Conservation (phyloP, 169 alveolate genomes). For the Plasmodium chabaudi region DNA sequence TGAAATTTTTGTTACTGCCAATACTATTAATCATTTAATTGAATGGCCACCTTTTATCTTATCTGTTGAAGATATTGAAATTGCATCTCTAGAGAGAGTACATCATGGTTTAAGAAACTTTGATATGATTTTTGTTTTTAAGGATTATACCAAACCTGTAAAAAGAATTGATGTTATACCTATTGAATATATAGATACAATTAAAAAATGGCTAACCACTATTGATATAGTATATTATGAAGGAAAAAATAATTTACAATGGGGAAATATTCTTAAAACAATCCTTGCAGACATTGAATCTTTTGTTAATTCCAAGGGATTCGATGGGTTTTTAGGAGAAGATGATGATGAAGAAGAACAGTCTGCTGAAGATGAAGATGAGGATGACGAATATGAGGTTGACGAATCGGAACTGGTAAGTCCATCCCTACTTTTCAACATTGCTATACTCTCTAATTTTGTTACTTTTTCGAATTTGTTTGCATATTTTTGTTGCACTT, state of each 20-base stretch:
- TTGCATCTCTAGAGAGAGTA: constrained; percentile 97
- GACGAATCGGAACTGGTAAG: constrained; percentile 82
- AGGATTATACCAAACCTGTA: constrained; percentile 94
- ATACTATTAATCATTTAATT: constrained; percentile 94
- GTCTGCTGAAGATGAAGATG: constrained; percentile 87
- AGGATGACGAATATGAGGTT: constrained; percentile 85
- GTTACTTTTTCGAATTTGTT: neutral
- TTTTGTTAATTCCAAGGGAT: constrained; percentile 89
- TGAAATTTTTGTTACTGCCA: constrained; percentile 95
- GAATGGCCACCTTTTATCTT: constrained; percentile 98
- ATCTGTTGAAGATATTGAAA: constrained; percentile 95
- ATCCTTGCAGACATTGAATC: constrained; percentile 89
- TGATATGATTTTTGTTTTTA: constrained; percentile 96
- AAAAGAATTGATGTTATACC: constrained; percentile 95
- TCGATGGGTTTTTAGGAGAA: constrained; percentile 91
- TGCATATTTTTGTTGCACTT: neutral
- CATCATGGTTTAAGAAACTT: constrained; percentile 96
- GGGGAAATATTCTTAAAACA: constrained; percentile 91
- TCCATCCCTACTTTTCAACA: neutral
- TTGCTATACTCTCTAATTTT: neutral
- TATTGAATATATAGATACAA: constrained; percentile 93
- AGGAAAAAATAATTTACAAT: constrained; percentile 92
- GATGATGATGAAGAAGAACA: constrained; percentile 89
- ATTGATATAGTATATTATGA: constrained; percentile 92
- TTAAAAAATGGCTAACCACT: constrained; percentile 94